These are phyloP conservation scores for Gaeumannomyces tritici DNA, from an alignment of 2,329 filamentous ascomycete genomes.

Conservation along the genomic window DNA sequence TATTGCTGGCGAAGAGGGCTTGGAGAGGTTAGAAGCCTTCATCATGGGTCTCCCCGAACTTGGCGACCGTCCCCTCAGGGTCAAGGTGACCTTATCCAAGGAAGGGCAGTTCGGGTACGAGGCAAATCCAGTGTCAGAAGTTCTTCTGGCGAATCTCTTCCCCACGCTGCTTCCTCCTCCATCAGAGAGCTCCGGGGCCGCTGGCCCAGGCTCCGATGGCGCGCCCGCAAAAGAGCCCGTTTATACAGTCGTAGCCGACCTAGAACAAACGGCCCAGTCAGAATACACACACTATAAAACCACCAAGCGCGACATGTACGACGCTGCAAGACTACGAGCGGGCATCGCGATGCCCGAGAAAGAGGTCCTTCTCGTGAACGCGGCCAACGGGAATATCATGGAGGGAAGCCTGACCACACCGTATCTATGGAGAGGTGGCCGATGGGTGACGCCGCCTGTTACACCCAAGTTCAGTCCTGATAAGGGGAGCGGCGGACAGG, in stretches of 20 bases:
- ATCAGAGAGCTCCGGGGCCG: slow-evolving; percentile 12
- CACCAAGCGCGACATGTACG: slow-evolving; percentile 62
- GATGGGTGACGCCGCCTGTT: slow-evolving; percentile 76
- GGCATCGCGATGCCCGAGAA: slow-evolving; percentile 41
- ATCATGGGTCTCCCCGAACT: slow-evolving; percentile 18
- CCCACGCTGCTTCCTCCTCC: slow-evolving; percentile 45
- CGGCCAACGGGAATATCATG: slow-evolving; percentile 55
- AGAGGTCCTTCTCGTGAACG: slow-evolving; percentile 71
- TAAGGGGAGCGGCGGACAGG: slow-evolving; percentile 62
- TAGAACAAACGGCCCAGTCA: slow-evolving; percentile 29
- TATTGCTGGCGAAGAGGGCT: slow-evolving; percentile 35
- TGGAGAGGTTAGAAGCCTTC: slow-evolving; percentile 30
- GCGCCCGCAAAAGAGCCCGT: slow-evolving; percentile 9
- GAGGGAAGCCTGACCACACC: slow-evolving; percentile 78
- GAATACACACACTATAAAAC: slow-evolving; percentile 85
- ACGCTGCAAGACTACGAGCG: slow-evolving; percentile 54
- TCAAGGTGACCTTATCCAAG: slow-evolving; percentile 46
- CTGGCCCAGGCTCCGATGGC: not conserved
- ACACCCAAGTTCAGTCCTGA: slow-evolving; percentile 23
- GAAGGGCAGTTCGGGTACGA: slow-evolving; percentile 37
- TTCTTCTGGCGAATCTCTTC: slow-evolving; percentile 44
- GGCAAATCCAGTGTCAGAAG: slow-evolving; percentile 21
- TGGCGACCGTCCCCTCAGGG: slow-evolving; percentile 28
- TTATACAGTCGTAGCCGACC: slow-evolving; percentile 37
- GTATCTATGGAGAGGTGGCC: slow-evolving; percentile 64